Conservation (phyloP, 169 alveolate genomes). For the Plasmodium knowlesi region DNA sequence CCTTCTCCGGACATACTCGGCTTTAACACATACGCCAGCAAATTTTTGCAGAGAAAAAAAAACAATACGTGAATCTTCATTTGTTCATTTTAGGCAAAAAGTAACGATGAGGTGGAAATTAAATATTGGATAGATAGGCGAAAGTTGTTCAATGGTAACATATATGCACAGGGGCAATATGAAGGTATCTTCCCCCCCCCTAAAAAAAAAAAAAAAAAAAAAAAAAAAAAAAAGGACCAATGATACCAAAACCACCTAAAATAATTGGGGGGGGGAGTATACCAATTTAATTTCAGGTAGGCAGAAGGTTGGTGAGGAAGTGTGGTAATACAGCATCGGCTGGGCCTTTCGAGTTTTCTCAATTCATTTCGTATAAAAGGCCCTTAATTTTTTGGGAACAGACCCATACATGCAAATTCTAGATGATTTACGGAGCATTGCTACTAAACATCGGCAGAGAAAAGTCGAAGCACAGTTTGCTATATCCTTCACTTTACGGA, state of each 20-base stretch:
- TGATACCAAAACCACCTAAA: background rate
- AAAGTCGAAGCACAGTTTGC: background rate
- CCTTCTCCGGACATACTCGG: background rate
- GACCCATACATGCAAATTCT: background rate
- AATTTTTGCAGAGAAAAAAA: conserved; percentile 41
- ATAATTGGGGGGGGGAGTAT: background rate
- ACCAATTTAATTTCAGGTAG: background rate
- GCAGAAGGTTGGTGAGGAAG: background rate
- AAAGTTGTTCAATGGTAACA: background rate
- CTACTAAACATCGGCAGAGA: background rate
- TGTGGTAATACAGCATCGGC: background rate
- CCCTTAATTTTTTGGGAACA: background rate
- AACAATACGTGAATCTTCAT: conserved; percentile 50
- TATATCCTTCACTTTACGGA: background rate
- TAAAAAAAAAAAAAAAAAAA: too few relatives aligned
- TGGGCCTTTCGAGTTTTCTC: background rate
- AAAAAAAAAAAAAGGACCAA: background rate
- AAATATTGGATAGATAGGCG: background rate
- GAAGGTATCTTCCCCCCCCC: background rate
- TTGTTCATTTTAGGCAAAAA: conserved; percentile 41
- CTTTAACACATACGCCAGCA: conserved; percentile 37
- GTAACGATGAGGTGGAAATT: background rate
- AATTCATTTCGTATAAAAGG: background rate
- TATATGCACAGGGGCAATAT: background rate
- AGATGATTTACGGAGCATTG: background rate